Conservation (phyloP, 1,284 basidiomycete species). For the Microstroma glucosiphilum region DNA sequence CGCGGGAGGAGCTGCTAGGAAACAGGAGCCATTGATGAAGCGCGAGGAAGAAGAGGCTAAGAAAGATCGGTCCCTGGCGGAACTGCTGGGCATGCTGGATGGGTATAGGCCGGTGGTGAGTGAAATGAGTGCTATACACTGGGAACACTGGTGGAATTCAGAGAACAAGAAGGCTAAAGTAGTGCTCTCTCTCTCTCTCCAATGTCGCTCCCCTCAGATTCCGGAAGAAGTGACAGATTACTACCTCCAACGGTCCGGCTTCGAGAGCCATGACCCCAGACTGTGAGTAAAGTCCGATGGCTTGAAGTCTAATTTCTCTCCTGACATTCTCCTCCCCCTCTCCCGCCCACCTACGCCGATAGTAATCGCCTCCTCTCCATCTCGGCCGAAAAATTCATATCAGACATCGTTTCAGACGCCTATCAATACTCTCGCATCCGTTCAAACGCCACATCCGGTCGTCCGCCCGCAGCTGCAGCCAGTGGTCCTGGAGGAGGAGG, state of each 20-base stretch:
- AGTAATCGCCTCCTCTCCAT: constrained; percentile 81
- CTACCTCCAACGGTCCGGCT: constrained; percentile 90
- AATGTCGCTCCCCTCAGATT: constrained; percentile 53
- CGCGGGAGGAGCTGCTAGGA: not conserved
- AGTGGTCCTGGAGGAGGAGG: constrained; percentile 11
- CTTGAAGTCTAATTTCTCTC: not conserved
- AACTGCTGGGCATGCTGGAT: constrained; percentile 91
- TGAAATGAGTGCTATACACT: too few relatives aligned
- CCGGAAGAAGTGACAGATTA: constrained; percentile 98
- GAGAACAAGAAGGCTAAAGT: not conserved
- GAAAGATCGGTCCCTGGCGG: constrained; percentile 71
- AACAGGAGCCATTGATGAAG: constrained; percentile 27
- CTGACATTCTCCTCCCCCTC: not conserved
- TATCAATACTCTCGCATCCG: constrained; percentile 96
- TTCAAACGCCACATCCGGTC: constrained; percentile 55
- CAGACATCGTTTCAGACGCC: constrained; percentile 92
- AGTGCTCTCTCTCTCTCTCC: constrained; percentile 2
- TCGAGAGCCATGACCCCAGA: constrained; percentile 76
- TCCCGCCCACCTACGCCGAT: constrained; percentile 5
- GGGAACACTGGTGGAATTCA: too few relatives aligned
- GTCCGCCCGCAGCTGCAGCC: constrained; percentile 31
- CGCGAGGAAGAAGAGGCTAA: constrained; percentile 69
- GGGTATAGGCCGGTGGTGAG: constrained; percentile 77
- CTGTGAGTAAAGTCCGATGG: constrained; percentile 21
- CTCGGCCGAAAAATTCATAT: constrained; percentile 95